Percentiles rank a stretch among this genome's conserved stretches.
These are phyloP conservation scores for Hypoxylon rickii DNA, from an alignment of 495 filamentous ascomycete genomes.

Conservation along the genomic window DNA sequence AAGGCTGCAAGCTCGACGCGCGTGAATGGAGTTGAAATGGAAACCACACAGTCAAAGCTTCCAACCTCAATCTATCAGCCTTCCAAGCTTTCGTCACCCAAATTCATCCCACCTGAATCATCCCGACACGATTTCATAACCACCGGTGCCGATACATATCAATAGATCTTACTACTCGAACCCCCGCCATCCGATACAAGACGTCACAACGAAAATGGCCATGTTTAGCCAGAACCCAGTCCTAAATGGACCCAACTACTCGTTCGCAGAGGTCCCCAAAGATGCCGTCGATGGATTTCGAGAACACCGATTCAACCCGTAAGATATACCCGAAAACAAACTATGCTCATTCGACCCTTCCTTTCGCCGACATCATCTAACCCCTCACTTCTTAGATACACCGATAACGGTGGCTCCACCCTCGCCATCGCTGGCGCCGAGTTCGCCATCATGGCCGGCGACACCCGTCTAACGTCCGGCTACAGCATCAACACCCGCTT, in stretches of 20 bases:
- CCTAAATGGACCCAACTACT: constrained; percentile 65
- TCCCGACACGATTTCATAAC: constrained; percentile 3
- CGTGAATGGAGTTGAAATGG: constrained; percentile 34
- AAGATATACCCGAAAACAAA: constrained; percentile 37
- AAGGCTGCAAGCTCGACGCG: constrained; percentile 60
- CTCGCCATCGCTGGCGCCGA: constrained; percentile 91
- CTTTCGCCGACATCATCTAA: constrained; percentile 18
- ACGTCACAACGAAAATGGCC: constrained; percentile 47
- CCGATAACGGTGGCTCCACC: constrained; percentile 96
- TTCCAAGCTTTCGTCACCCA: constrained; percentile 21
- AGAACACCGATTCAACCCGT: constrained; percentile 95
- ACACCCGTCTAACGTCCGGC: constrained; percentile 90
- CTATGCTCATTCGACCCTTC: constrained; percentile 1
- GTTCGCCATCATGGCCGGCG: constrained; percentile 94
- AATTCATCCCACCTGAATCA: constrained; percentile 8
- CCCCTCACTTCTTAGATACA: constrained; percentile 67
- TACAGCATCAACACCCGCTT: constrained; percentile 98
- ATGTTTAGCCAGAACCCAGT: constrained; percentile 67
- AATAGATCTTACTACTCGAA: too few species aligned
- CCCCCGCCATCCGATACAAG: not conserved
- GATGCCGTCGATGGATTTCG: constrained; percentile 51
- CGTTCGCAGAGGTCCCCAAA: constrained; percentile 57
- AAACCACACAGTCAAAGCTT: constrained; percentile 30
- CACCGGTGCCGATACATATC: not conserved
- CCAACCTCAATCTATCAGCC: constrained; percentile 21